phyloP scores from a whole-genome alignment of 495 filamentous ascomycete species.

The Trichocladium uniseriatum region DNA sequence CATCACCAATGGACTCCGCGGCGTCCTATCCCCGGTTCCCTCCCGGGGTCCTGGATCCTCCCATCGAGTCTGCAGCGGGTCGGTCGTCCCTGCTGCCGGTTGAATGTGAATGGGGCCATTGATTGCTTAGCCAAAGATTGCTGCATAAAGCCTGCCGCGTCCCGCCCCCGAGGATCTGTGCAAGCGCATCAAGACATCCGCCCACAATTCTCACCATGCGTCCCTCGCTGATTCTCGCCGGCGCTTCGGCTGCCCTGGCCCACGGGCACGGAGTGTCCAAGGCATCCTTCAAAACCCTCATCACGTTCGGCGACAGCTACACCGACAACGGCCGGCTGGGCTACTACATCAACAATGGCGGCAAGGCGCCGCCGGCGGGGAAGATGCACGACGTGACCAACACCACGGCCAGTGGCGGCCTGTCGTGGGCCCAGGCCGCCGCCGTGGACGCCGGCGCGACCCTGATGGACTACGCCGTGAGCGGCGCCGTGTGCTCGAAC shows the following conservation, averaged over 20 bases:
- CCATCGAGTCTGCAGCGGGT: no score
- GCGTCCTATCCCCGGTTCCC: no score
- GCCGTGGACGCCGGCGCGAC: conserved; percentile 44
- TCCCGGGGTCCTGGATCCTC: no score
- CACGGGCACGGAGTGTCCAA: not conserved
- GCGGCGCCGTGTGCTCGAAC: conserved; percentile 62
- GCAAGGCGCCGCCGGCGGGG: conserved; percentile 52
- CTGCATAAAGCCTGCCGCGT: not conserved
- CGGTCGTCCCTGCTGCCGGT: conserved; percentile 18
- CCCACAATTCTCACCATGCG: conserved; percentile 14
- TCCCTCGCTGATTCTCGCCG: conserved; percentile 18
- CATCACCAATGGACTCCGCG: no score
- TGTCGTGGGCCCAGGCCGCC: conserved; percentile 58
- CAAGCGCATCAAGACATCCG: no score
- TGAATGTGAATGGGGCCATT: conserved; percentile 16
- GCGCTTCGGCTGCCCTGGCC: conserved; percentile 15
- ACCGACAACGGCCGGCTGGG: conserved; percentile 58
- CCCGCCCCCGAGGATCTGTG: no score
- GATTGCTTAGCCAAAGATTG: no score
- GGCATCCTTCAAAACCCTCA: conserved; percentile 24
- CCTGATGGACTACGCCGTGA: conserved; percentile 66
- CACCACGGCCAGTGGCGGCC: conserved; percentile 51
- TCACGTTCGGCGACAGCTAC: conserved; percentile 63
- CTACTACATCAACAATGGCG: conserved; percentile 51
- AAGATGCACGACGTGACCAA: conserved; percentile 34